Base-by-base conservation (phyloP, 2,329 filamentous ascomycete species). In the Microcera coccophila region DNA sequence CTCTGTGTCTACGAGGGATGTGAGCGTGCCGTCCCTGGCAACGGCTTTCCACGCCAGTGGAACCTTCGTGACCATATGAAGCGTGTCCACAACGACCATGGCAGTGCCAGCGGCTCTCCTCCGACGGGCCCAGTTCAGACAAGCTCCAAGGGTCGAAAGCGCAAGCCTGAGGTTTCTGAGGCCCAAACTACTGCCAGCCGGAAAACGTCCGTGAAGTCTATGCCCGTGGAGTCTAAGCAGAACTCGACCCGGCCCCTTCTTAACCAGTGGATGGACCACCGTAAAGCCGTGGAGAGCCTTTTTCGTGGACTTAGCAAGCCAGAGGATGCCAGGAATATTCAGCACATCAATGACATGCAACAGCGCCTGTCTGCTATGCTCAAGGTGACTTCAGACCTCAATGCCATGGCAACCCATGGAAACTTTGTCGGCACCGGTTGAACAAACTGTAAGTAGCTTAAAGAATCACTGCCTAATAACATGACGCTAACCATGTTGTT, bases 51-150 rank as follows among this genome's bases (percentile, higher is more conserved):
- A 28, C 84, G 91, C 58, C 85, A 90, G 59, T 97, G 93, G 88
- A 97, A 97, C 70, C 79, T 95, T 41, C 84, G 86, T 66, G 91
- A 97, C 70, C 91, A 97, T 75, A 96, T 96, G 90, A 88, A 89
- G 71, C 85, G 91, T 49, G 90, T 96, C 7, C 91, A 97, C 71
- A 82, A 82, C 53, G 78, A 81, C 59, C 72, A 73, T 47, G 70
- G 72, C 33, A 68, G 66, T 51, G 58, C 66, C 32, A 55, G 57
- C 33, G 68, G 63, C 18, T 73, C 75, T 24, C 68, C 71, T 8
- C 62, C 69, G 9, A 58, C 66, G 19, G 60, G 54, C 18, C 41
- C 55, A 33, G 48, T 45, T 26, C 55, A 53, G 22, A 9, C 29
- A 14, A 55, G 65, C 29, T 52, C 64, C 59, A 78, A 78, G 66